These are phyloP conservation scores for Scenedesmus sp. DNA, from an alignment of 163 green algal species.

Conservation along the genomic window DNA sequence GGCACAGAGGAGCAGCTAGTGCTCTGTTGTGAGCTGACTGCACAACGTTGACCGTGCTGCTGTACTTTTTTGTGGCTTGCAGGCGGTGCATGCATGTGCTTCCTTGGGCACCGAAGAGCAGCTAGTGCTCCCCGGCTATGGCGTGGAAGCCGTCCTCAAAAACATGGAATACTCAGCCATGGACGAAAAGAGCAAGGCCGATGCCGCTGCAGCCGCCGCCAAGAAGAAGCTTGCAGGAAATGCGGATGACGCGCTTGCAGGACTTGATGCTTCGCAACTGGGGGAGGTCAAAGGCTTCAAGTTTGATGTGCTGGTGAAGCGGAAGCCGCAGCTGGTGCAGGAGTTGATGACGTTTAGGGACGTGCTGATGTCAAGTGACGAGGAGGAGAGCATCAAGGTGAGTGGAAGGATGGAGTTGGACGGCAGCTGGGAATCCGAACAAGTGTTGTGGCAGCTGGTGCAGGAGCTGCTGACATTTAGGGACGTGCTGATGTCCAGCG, in stretches of 20 bases:
- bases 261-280: slow-evolving; percentile 30
- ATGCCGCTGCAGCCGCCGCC: slow-evolving; percentile 33
- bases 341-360: slow-evolving; percentile 88
- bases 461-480: slow-evolving; percentile 86
- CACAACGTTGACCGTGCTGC: no score
- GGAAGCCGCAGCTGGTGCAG: slow-evolving; percentile 68
- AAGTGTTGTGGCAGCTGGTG: background rate
- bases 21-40: no score
- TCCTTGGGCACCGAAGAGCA: slow-evolving; percentile 63
- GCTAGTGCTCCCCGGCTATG: slow-evolving; percentile 85
- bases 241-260: background rate
- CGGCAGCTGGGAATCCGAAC: no score
- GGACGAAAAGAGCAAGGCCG: slow-evolving; percentile 76
- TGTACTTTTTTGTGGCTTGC: background rate
- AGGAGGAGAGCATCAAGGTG: slow-evolving; percentile 74
- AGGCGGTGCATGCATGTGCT: slow-evolving; percentile 49
- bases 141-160: slow-evolving; percentile 95
- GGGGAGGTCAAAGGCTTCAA: slow-evolving; percentile 80
- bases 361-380: slow-evolving; percentile 69
- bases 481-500: slow-evolving; percentile 73
- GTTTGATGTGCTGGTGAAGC: slow-evolving; percentile 75
- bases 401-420: background rate
- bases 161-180: slow-evolving; percentile 97
- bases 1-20: slow-evolving; percentile 70
- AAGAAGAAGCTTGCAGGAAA: slow-evolving; percentile 22